Evolutionary conservation across 1,284 basidiomycete genomes (phyloP).

Genomic region (Boletus sp.): DNA sequence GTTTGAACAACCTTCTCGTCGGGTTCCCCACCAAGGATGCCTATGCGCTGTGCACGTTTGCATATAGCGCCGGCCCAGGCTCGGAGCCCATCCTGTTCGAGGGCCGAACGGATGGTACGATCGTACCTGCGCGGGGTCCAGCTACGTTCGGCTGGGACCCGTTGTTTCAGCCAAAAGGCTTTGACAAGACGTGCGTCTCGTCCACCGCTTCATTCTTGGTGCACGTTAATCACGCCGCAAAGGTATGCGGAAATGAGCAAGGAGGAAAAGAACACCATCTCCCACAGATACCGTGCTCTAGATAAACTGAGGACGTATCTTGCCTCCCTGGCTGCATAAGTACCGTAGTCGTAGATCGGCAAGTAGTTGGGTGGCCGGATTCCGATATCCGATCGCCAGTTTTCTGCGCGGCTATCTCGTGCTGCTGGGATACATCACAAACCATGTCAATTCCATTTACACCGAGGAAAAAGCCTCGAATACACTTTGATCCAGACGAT

Average conservation of each 20-base stretch:
- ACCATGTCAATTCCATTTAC: slow-evolving; percentile 19
- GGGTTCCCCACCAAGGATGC: slow-evolving; percentile 84
- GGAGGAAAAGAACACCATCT: slow-evolving; percentile 84
- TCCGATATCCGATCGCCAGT: slow-evolving; percentile 25
- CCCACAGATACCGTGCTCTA: slow-evolving; percentile 86
- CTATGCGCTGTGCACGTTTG: slow-evolving; percentile 93
- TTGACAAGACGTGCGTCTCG: slow-evolving; percentile 68
- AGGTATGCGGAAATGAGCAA: slow-evolving; percentile 94
- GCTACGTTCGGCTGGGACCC: slow-evolving; percentile 88
- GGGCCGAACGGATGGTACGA: slow-evolving; percentile 82
- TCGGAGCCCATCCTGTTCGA: slow-evolving; percentile 86
- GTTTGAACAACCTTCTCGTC: slow-evolving; percentile 81
- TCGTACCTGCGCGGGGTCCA: slow-evolving; percentile 83
- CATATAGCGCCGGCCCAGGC: slow-evolving; percentile 83
- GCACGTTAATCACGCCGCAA: slow-evolving; percentile 11
- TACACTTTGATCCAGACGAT: slow-evolving; percentile 22
- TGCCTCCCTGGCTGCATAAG: slow-evolving; percentile 4
- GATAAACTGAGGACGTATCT: slow-evolving; percentile 77
- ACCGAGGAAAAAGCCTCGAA: slow-evolving; percentile 28
- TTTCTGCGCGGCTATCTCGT: too few relatives aligned
- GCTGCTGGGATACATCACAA: too few relatives aligned
- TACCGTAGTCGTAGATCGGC: slow-evolving; percentile 13
- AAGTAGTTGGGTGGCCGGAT: slow-evolving; percentile 13
- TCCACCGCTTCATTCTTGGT: not conserved
- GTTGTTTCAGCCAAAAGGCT: slow-evolving; percentile 77